Conservation (phyloP, 2,329 filamentous ascomycete genomes). For the Onygenales sp. region DNA sequence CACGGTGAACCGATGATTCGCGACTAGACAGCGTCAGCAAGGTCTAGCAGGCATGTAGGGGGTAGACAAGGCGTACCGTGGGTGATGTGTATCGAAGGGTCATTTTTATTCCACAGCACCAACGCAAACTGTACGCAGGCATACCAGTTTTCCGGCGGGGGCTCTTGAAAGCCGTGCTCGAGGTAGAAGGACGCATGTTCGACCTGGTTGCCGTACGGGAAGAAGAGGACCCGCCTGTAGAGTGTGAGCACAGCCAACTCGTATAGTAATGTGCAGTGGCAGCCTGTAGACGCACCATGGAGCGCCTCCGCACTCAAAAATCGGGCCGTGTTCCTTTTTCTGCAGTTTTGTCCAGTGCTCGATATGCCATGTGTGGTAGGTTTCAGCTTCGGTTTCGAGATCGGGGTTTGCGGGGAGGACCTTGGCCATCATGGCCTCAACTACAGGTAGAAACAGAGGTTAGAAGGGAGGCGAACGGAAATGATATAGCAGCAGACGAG, state of each 20-base stretch:
- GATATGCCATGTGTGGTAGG: constrained; percentile 76
- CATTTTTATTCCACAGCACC: constrained; percentile 87
- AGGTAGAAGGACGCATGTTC: constrained; percentile 93
- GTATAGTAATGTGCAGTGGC: neutral
- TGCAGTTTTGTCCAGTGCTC: constrained; percentile 67
- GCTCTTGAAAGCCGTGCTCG: constrained; percentile 75
- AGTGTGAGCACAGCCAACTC: constrained; percentile 15
- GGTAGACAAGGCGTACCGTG: constrained; percentile 49
- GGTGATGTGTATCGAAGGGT: constrained; percentile 68
- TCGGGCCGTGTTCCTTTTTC: constrained; percentile 77
- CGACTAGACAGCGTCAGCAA: constrained; percentile 35
- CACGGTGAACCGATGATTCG: constrained; percentile 91
- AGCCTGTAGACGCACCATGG: constrained; percentile 60
- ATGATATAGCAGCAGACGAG: neutral
- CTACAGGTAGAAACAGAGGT: constrained; percentile 32
- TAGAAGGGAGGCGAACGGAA: neutral
- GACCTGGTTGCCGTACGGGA: constrained; percentile 88
- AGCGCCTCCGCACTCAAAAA: constrained; percentile 75
- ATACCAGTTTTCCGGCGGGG: constrained; percentile 86
- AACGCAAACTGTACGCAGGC: constrained; percentile 93
- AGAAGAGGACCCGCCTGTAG: constrained; percentile 80
- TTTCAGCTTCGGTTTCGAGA: constrained; percentile 68
- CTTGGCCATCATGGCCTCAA: constrained; percentile 74
- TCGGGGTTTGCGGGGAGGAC: constrained; percentile 70
- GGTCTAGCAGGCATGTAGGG: constrained; percentile 7